phyloP scores from a whole-genome alignment of 192 early-diverging fungal genomes.

The Rhizophagus sp. region DNA sequence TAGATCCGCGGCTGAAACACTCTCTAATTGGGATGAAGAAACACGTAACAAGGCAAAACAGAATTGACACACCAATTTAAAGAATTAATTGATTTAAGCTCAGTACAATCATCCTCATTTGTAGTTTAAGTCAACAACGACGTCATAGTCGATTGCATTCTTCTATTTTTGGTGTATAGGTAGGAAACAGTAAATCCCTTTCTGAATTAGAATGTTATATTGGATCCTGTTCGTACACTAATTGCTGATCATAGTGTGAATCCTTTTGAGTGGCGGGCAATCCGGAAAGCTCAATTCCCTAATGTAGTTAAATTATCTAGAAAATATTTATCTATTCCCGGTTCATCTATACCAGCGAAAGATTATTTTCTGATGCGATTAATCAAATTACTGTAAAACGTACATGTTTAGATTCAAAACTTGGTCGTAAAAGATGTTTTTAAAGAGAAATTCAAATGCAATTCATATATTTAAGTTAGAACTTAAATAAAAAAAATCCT shows the following conservation, averaged over 20 bases:
- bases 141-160: no score
- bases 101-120: background rate
- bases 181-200: no score
- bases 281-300: background rate
- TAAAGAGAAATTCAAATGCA: slow-evolving; percentile 6
- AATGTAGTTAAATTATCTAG: background rate
- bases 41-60: no score
- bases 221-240: background rate
- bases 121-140: no score
- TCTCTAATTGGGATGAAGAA: no score
- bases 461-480: background rate
- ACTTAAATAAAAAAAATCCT: no score
- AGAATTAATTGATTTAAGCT: background rate
- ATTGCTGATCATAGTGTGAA: background rate
- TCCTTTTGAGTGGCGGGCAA: background rate
- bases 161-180: no score
- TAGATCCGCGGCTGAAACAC: no score
- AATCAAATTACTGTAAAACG: slow-evolving; percentile 8
- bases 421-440: slow-evolving; percentile 5
- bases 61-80: background rate
- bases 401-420: background rate
- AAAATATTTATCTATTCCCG: slow-evolving; percentile 12
- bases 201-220: background rate
- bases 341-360: background rate
- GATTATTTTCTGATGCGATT: background rate